Base-by-base conservation (phyloP, 2,329 filamentous ascomycete species). In the Fusarium mangiferae region DNA sequence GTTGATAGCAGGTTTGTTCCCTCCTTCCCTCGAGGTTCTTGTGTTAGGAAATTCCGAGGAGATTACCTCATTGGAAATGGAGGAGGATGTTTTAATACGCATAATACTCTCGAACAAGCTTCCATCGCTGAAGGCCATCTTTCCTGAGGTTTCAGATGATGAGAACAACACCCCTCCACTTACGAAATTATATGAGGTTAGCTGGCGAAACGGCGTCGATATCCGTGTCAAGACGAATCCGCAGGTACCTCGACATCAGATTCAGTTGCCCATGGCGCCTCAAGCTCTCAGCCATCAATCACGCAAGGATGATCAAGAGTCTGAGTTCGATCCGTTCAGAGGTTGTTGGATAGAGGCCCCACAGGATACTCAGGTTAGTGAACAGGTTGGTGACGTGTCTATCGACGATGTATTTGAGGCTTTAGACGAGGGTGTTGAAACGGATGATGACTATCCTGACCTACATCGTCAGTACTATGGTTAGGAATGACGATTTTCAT, bases 41-140 rank as follows among this genome's bases (percentile, higher is more conserved):
- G 2, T 51, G 0, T 1, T 51, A 12, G 48, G 15, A 14, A 20
- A 14, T 18, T 14, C 7, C 7, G 5, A 0, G 6, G 20, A 4
- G 14, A 4, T 13, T 8, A 33, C 28, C 10, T 6, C 14, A 5
- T 6, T n/a, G 14, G 46, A 33, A n/a, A 49, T 49, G 46, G 46
- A 33, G 14, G 22, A 33, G 28, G 28, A 49, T 49, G 12, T 49
- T 33, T 6, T 49, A 5, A 49, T n/a, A n/a, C 46, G 22, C 4
- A 33, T 49, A 11, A 12, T 33, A n/a, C 20, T 8, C 14, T 33
- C 20, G 15, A 33, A 12, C 5, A 33, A n/a, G 46, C 46, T 49
- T 17, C 46, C 46, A 18, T 49, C 10, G 17, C 15, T 49, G 14
- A n/a, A 49, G 10, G 28, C 10, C 0, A 49, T 49, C 22, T 49